Evolutionary conservation across 768 basidiomycete species (phyloP), one percentile per base, ranked within the genome.

Genomic region (Pleurotus ostreatus): DNA sequence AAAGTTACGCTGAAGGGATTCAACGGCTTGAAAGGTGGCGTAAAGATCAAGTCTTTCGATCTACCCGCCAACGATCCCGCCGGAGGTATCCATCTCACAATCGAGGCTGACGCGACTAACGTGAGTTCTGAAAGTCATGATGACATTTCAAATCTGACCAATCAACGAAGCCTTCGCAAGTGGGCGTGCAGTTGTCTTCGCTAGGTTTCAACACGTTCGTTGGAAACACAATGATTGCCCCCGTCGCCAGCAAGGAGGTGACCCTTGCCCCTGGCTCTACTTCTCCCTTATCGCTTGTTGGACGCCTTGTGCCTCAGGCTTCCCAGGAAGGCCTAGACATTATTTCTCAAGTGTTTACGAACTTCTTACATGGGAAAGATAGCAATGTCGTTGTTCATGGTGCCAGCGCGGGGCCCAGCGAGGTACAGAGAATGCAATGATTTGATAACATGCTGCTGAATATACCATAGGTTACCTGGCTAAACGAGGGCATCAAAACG

Each of bases 281-380:
- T 0, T 75, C 83, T 2, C 55, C 74, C 1, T 69, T 89, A 6
- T 73, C 80, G 6, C 74, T 89, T 38, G 72, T 70, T 15, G 88
- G 88, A 30, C 81, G 86, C 8, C 77, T 90, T 37, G 65, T 90
- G 39, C 85, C 85, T 1, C 88, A 90, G 62, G 70, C 61, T 34
- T 74, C 76, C 11, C 46, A 71, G 4, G 70, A 74, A 38, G 88
- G 83, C 0, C 76, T 88, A 40, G 75, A 75, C 1, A 73, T 73
- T 1, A 81, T 90, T 5, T 88, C 87, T 0, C 65, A 70, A 9
- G 74, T 90, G 30, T 90, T 90, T 73, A 89, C 87, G 60, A 82
- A 79, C 49, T 90, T 86, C 63, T 76, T 90, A 0, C 83, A 85
- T 38, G 88, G 87, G 1, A 71, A 81, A 63, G 77, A 86, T 63